Evolutionary conservation across 805 yeast genomes (phyloP).

Genomic region (Candida bentonensis): DNA sequence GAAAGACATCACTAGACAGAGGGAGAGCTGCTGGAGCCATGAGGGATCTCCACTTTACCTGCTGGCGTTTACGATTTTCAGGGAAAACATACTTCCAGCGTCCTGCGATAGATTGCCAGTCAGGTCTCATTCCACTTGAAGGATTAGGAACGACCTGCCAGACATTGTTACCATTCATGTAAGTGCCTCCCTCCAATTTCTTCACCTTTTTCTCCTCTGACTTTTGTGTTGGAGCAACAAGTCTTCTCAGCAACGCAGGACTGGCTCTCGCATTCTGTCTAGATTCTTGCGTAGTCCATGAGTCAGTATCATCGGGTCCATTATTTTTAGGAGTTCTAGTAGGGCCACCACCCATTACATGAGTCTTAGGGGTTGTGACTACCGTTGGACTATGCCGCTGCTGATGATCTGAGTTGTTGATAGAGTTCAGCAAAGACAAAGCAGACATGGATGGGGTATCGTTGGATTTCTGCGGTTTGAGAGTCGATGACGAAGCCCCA

Average conservation of each 20-base stretch:
- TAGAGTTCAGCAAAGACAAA: background rate
- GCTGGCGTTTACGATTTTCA: slow-evolving; percentile 42
- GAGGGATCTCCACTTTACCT: slow-evolving; percentile 85
- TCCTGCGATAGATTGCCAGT: slow-evolving; percentile 39
- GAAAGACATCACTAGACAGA: slow-evolving; percentile 63
- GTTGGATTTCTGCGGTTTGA: background rate
- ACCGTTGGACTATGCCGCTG: background rate
- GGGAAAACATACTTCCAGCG: slow-evolving; percentile 92
- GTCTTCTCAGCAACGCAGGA: background rate
- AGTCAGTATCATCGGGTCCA: background rate
- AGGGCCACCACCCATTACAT: background rate
- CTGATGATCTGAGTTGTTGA: background rate
- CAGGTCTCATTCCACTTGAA: slow-evolving; percentile 38
- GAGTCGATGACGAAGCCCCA: background rate
- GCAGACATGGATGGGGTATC: background rate
- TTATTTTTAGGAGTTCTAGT: background rate
- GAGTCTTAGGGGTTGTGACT: background rate
- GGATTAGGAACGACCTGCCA: slow-evolving; percentile 69
- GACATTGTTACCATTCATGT: slow-evolving; percentile 18
- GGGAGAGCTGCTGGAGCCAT: slow-evolving; percentile 93
- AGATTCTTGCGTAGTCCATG: background rate
- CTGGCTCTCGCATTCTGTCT: background rate
- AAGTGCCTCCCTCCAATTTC: background rate
- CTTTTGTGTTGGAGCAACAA: background rate
- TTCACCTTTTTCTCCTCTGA: background rate